A percentile compares a stretch with the other conserved stretches of the same genome.
Evolutionary conservation across 139 green algal species (phyloP).

Genomic region (Chlamydomonas sp.): DNA sequence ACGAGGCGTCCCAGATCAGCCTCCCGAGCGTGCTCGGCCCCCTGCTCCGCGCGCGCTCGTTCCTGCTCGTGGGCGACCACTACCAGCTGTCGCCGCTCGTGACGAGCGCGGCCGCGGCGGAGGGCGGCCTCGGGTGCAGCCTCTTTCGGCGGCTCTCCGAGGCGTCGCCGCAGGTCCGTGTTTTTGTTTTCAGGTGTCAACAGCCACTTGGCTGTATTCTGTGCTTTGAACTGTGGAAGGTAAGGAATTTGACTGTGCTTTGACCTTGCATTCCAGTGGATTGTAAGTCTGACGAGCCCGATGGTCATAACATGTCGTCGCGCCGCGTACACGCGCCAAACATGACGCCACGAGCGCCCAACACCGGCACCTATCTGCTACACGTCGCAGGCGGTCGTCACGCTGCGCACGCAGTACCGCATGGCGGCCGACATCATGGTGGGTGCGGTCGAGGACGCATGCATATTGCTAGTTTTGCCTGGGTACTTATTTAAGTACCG

Average conservation of each 20-base stretch:
- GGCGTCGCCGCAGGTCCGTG: slow-evolving; percentile 64
- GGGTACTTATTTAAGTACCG: too few species aligned
- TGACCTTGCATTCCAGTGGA: too few species aligned
- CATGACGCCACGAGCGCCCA: too few species aligned
- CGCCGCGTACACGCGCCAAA: too few species aligned
- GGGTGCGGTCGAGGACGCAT: too few species aligned
- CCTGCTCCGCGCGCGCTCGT: slow-evolving; percentile 52
- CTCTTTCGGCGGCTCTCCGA: slow-evolving; percentile 78
- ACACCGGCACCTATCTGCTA: too few species aligned
- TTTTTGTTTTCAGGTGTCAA: slow-evolving; percentile 15
- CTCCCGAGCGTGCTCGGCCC: slow-evolving; percentile 58
- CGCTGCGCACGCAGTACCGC: slow-evolving; percentile 79
- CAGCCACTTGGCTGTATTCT: not conserved
- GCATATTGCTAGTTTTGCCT: too few species aligned
- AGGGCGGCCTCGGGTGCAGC: slow-evolving; percentile 56
- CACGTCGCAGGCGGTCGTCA: slow-evolving; percentile 42
- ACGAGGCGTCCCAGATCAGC: slow-evolving; percentile 88
- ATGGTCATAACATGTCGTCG: too few species aligned
- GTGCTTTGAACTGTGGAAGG: not conserved
- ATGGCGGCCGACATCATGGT: slow-evolving; percentile 87
- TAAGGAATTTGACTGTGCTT: not conserved
- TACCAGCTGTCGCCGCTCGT: slow-evolving; percentile 62
- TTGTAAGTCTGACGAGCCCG: too few species aligned
- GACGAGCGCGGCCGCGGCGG: slow-evolving; percentile 39
- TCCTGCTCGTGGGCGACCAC: slow-evolving; percentile 83